These are phyloP conservation scores for Cladosporium sp. DNA, from an alignment of 2,329 filamentous ascomycete species.

Conservation along the genomic window DNA sequence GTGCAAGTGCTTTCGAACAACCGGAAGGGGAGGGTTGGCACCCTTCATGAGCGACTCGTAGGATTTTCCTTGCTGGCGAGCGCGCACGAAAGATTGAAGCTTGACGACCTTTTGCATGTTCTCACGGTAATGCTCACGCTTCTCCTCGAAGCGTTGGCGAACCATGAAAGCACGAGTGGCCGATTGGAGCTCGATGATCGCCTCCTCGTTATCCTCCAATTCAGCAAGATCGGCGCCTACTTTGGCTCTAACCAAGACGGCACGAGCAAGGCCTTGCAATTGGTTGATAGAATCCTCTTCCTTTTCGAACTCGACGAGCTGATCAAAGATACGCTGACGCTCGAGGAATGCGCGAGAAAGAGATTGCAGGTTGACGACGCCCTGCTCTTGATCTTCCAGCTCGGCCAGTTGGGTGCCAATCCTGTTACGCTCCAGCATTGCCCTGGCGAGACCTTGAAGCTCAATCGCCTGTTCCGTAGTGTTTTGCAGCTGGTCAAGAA, in stretches of 20 bases:
- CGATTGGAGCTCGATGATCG: slow-evolving; percentile 68
- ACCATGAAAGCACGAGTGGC: slow-evolving; percentile 67
- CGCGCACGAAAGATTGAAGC: slow-evolving; percentile 92
- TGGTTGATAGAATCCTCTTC: slow-evolving; percentile 60
- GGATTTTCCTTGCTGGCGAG: slow-evolving; percentile 91
- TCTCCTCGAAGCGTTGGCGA: slow-evolving; percentile 70
- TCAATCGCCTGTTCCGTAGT: slow-evolving; percentile 40
- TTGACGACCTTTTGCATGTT: slow-evolving; percentile 99
- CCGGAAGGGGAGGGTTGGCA: slow-evolving; percentile 93
- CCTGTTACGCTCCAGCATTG: slow-evolving; percentile 39
- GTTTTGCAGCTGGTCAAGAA: slow-evolving; percentile 36
- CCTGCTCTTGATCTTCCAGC: slow-evolving; percentile 52
- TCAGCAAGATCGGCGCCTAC: slow-evolving; percentile 69
- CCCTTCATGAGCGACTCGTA: slow-evolving; percentile 96
- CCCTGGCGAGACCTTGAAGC: slow-evolving; percentile 49
- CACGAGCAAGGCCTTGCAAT: slow-evolving; percentile 70
- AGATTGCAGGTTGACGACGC: slow-evolving; percentile 60
- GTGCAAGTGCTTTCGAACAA: slow-evolving; percentile 97
- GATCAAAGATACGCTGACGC: slow-evolving; percentile 53
- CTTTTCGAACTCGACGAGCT: slow-evolving; percentile 64
- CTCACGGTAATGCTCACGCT: slow-evolving; percentile 80
- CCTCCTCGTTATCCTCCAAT: slow-evolving; percentile 77
- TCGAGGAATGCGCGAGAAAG: slow-evolving; percentile 59
- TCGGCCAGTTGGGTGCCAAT: slow-evolving; percentile 42
- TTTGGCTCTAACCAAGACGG: slow-evolving; percentile 68